A percentile compares a stretch with the other conserved stretches of the same genome.
phyloP scores from a whole-genome alignment of 2,329 filamentous ascomycete genomes.

The Apiospora saccharicola region DNA sequence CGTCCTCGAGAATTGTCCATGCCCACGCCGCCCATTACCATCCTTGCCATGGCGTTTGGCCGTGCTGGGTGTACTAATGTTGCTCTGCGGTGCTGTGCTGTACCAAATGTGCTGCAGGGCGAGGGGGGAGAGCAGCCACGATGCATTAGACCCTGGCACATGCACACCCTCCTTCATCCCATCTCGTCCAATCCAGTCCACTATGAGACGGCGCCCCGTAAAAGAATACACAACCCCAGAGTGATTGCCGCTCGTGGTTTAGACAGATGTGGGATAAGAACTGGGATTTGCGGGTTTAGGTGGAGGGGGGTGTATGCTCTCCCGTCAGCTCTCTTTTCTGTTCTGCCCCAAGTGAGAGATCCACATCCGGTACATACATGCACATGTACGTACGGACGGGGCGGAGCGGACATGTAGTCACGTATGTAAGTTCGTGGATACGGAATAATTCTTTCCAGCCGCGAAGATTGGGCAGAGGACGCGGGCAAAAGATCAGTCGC shows the following conservation, averaged over 20 bases:
- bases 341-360: not conserved
- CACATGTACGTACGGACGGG: conserved; percentile 6
- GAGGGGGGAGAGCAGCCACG: conserved; percentile 13
- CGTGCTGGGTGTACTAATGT: not conserved
- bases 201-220: conserved; percentile 21
- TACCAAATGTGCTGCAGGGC: conserved; percentile 15
- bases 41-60: conserved; percentile 14
- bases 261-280: conserved; percentile 6
- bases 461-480: not conserved
- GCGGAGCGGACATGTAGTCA: not conserved
- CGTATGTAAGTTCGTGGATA: conserved; percentile 16
- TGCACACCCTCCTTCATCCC: conserved; percentile 19
- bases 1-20: conserved; percentile 18
- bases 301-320: conserved; percentile 11
- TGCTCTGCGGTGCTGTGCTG: not conserved
- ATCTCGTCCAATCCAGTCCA: conserved; percentile 8
- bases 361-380: conserved; percentile 6
- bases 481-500: not conserved
- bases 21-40: conserved; percentile 10
- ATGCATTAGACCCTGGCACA: conserved; percentile 24
- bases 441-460: conserved; percentile 8
- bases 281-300: conserved; percentile 6
- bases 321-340: not conserved
- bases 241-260: conserved; percentile 24
- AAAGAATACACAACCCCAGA: conserved; percentile 22